Conservation (phyloP, 345 rosid species). For the Dipteronia dyeriana region DNA sequence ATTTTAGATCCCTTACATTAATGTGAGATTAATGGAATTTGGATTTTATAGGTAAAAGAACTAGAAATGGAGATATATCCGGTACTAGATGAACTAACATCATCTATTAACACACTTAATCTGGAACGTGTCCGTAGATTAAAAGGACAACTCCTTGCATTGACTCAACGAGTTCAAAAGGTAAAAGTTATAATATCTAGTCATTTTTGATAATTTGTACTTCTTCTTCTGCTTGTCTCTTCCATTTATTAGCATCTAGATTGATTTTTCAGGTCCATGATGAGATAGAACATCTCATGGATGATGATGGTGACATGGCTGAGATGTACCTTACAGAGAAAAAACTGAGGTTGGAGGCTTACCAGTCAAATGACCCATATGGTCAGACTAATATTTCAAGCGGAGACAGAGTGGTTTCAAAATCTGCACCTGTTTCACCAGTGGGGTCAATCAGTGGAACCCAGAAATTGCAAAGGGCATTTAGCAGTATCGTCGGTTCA, state of each 20-base stretch:
- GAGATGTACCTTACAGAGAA: conserved; percentile 97
- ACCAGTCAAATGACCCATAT: conserved; percentile 44
- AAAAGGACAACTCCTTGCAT: conserved; percentile 85
- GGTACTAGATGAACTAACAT: conserved; percentile 81
- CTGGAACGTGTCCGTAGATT: conserved; percentile 87
- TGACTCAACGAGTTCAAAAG: conserved; percentile 97
- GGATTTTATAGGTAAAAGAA: conserved; percentile 68
- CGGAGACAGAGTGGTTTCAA: conserved; percentile 45
- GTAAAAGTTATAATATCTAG: conserved; percentile 34
- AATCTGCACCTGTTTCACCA: conserved; percentile 90
- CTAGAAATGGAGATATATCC: conserved; percentile 89
- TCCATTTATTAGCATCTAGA: conserved; percentile 25
- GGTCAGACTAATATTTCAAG: conserved; percentile 39
- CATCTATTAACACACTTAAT: conserved; percentile 80
- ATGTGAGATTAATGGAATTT: conserved; percentile 1
- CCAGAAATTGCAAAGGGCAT: conserved; percentile 77
- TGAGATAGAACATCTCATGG: conserved; percentile 96
- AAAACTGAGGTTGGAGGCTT: conserved; percentile 70
- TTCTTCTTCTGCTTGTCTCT: conserved; percentile 11
- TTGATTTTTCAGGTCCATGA: conserved; percentile 70
- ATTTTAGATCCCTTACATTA: conserved; percentile 2
- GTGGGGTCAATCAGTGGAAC: conserved; percentile 51
- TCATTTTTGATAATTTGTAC: neutral
- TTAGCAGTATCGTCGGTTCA: conserved; percentile 66
- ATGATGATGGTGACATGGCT: conserved; percentile 99